Base-by-base conservation (phyloP, 202 grass and related monocot species). In the Setaria italica region DNA sequence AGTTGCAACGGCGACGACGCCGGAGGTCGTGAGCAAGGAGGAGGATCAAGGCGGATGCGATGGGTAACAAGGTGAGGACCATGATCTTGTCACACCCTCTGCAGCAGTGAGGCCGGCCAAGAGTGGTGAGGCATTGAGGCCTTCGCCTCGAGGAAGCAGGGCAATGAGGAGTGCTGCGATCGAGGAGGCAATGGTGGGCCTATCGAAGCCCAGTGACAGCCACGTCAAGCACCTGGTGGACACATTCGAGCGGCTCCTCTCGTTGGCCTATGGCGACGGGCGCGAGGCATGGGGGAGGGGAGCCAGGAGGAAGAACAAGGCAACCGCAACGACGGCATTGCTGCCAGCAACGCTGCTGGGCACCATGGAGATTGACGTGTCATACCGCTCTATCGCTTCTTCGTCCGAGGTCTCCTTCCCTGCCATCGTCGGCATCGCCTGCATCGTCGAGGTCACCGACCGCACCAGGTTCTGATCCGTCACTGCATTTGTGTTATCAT, bases 191-290 rank as follows among this genome's bases (percentile, higher is more conserved):
- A 84, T 86, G 90, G 86, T 78, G 11, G 19, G 65, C 9, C 62
- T 93, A 78, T 91, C 95, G 46, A 91, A 88, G 79, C 89, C 51
- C 14, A 91, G 92, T 32, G 87, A 89, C 13, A 92, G 92, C 19
- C 89, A 91, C 49, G 95, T 98, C 45, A 89, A 67, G 92, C 90
- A 89, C 67, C 63, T 98, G 67, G 91, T 94, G 43, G 79, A 89
- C 76, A 89, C 90, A 19, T 98, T 98, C 69, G 92, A 98, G 83
- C 73, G 85, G 54, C 74, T 98, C 12, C 91, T 93, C 59, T 83
- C 55, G 11, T 54, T 92, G 17, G 48, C 87, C 9, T 51, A 10
- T 17, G 21, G 14, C 43, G 62, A 46, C 30, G 43, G 70, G 11
- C 42, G 37, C 55, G 80, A 78, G 63, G 65, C 78, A 39, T 17